Conservation (phyloP, 148 eudicot genomes). For the Salicornia ramosissima region DNA sequence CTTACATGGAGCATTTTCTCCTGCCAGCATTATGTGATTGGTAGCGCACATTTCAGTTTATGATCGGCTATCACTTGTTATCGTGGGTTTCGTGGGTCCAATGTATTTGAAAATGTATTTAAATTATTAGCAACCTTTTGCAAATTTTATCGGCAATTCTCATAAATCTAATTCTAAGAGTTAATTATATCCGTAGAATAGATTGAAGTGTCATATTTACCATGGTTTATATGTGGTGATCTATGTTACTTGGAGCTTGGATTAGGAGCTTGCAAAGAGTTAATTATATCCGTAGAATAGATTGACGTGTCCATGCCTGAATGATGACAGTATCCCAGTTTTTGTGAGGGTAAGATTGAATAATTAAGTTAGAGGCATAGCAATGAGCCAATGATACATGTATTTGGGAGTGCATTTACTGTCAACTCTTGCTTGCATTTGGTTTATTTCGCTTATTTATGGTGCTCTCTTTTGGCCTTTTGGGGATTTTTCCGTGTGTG, state of each 20-base stretch:
- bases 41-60: neutral
- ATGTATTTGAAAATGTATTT: too few relatives aligned
- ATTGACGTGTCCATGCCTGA: constrained; percentile 3
- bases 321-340: neutral
- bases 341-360: neutral
- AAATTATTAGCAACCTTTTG: too few relatives aligned
- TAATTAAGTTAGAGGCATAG: neutral
- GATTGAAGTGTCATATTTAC: too few relatives aligned
- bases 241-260: constrained; percentile 2
- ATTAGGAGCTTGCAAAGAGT: neutral
- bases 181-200: neutral
- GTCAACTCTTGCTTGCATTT: neutral
- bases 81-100: neutral
- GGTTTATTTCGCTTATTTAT: neutral
- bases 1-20: neutral
- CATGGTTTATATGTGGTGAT: neutral
- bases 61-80: neutral
- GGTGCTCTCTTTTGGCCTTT: neutral
- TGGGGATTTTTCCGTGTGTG: neutral
- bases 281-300: too few relatives aligned
- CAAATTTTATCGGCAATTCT: too few relatives aligned
- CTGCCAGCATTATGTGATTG: neutral
- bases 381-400: neutral
- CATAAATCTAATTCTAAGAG: too few relatives aligned
- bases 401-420: neutral